Conservation (phyloP, 495 filamentous ascomycete species). For the Podospora sp. region DNA sequence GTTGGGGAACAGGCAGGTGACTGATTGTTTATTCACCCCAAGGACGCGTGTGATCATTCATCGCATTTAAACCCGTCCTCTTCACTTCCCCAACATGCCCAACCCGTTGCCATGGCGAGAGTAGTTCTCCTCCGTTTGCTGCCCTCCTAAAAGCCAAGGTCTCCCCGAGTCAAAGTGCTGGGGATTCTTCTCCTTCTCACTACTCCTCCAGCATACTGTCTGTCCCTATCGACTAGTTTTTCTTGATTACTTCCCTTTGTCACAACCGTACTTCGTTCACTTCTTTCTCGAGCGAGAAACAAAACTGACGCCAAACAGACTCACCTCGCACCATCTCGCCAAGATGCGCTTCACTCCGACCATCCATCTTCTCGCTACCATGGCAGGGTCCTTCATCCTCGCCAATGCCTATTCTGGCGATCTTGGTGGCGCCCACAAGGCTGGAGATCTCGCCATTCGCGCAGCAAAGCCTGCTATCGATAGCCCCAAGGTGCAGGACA, state of each 20-base stretch:
- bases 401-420: background rate
- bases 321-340: background rate
- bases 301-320: background rate
- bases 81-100: background rate
- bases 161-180: background rate
- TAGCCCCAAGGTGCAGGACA: conserved; percentile 1
- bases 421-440: background rate
- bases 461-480: background rate
- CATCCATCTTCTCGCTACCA: conserved; percentile 13
- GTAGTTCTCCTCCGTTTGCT: background rate
- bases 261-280: no score
- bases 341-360: conserved; percentile 17
- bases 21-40: background rate
- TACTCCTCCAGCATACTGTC: background rate
- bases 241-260: background rate
- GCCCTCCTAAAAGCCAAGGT: background rate
- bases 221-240: background rate
- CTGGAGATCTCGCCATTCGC: background rate
- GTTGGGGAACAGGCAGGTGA: background rate
- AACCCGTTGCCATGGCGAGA: background rate
- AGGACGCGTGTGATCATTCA: background rate
- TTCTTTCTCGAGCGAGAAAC: background rate
- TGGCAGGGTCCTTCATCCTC: conserved; percentile 1
- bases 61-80: no score
- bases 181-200: background rate